Evolutionary conservation across 164 flowering plant species (phyloP).

Genomic region (grape (Vitis vinifera)): ASM3070453v1 NC_081818.1:30140001-30140500

Average conservation of each 20-base stretch:
- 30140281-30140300: constrained; percentile 17
- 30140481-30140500: no score
- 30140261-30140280: constrained; percentile 29
- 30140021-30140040: no score
- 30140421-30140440: no score
- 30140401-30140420: no score
- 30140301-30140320: constrained; percentile 6
- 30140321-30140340: constrained; percentile 9
- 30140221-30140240: neutral
- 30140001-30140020: no score
- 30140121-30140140: neutral
- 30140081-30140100: no score
- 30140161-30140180: constrained; percentile 4
- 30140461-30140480: no score
- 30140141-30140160: neutral
- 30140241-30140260: constrained; percentile 36
- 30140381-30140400: constrained; percentile 1
- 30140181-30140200: neutral
- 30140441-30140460: no score
- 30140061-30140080: no score
- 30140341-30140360: constrained; percentile 18
- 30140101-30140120: no score
- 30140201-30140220: neutral
- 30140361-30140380: constrained; percentile 6
- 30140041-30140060: no score